Conservation (phyloP, 169 alveolate species). For the Babesia sp. region DNA sequence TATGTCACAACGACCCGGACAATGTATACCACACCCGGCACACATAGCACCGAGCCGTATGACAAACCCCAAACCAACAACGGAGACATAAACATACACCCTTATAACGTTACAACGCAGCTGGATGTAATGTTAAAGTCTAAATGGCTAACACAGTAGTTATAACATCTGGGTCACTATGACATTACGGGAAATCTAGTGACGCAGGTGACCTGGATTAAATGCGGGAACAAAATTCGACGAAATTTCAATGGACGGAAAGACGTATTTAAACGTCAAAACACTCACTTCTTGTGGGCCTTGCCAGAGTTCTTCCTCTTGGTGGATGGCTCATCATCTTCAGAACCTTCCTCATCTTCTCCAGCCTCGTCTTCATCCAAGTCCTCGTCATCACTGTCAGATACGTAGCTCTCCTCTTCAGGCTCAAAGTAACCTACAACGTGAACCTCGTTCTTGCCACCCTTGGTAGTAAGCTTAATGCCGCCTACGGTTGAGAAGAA, state of each 20-base stretch:
- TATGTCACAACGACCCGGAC: too few relatives aligned
- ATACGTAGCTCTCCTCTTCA: constrained; percentile 67
- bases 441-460: constrained; percentile 88
- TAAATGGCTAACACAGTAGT: too few relatives aligned
- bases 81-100: too few relatives aligned
- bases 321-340: constrained; percentile 71
- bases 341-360: constrained; percentile 71
- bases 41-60: too few relatives aligned
- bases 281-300: constrained; percentile 14
- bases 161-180: too few relatives aligned
- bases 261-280: not conserved
- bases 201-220: too few relatives aligned
- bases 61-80: too few relatives aligned
- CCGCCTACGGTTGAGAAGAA: constrained; percentile 82
- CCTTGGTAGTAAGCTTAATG: constrained; percentile 79
- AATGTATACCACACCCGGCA: too few relatives aligned
- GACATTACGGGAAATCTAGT: too few relatives aligned
- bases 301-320: constrained; percentile 60
- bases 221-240: too few relatives aligned
- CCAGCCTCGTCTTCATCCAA: constrained; percentile 79
- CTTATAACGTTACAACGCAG: too few relatives aligned
- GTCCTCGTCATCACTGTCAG: constrained; percentile 84
- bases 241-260: not conserved
- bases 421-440: constrained; percentile 88
- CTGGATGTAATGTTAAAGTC: too few relatives aligned